Evolutionary conservation across 495 filamentous ascomycete species (phyloP).

Genomic region (Xylaria nigripes): DNA sequence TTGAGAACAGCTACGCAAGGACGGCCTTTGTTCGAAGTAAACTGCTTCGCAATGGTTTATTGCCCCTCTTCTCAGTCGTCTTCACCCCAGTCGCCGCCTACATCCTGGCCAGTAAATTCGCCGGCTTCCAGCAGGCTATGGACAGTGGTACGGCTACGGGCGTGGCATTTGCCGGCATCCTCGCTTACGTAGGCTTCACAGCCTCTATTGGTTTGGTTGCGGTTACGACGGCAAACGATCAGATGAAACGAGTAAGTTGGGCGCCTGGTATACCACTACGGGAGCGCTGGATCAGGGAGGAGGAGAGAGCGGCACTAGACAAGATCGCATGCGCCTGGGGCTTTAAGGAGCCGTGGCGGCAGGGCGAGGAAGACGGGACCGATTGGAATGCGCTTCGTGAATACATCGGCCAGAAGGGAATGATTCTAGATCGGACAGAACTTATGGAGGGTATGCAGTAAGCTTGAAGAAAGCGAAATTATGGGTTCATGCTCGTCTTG

Average conservation of each 20-base stretch:
- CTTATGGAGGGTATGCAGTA: constrained; percentile 89
- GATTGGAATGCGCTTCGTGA: constrained; percentile 82
- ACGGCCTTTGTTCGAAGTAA: constrained; percentile 66
- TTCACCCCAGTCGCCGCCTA: constrained; percentile 64
- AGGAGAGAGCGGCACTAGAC: constrained; percentile 85
- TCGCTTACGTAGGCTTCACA: constrained; percentile 74
- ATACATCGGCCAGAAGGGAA: constrained; percentile 68
- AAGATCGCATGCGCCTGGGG: constrained; percentile 81
- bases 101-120: constrained; percentile 52
- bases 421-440: constrained; percentile 80
- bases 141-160: constrained; percentile 60
- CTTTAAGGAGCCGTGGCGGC: constrained; percentile 67
- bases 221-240: constrained; percentile 77
- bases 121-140: constrained; percentile 58
- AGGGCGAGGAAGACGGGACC: constrained; percentile 82
- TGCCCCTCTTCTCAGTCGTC: constrained; percentile 33
- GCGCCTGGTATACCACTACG: constrained; percentile 66
- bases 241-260: constrained; percentile 92
- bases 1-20: constrained; percentile 67
- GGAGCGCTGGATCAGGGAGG: constrained; percentile 85
- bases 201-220: constrained; percentile 75
- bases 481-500: too few relatives aligned
- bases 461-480: background rate
- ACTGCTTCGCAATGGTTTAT: constrained; percentile 38
- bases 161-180: constrained; percentile 69